Base-by-base conservation (phyloP, 306 rosid genomes). In the Bauhinia variegata region DNA sequence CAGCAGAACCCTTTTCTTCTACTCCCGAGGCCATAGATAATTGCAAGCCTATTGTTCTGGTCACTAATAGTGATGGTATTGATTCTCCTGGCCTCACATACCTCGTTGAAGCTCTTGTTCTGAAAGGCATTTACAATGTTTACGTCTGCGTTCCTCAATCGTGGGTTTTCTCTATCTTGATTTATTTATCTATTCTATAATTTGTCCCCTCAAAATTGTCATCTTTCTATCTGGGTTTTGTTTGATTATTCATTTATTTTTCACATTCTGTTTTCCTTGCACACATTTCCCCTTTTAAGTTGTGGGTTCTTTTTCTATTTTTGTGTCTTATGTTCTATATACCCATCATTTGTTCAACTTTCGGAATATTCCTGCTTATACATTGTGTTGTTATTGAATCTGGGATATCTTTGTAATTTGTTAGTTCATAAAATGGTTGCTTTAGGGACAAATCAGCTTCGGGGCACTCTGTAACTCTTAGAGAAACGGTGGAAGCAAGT, bases 141-240 rank as follows among this genome's bases (percentile, higher is more conserved):
- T 84, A 89, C 48, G 88, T 89, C 80, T 88, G 95, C 87, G 98
- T 90, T 86, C 99, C 99, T 70, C 97, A 93, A 83, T 90, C 90
- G 99, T 93, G 86, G 75, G 98, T 86, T 76, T 8, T 54, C 73
- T 44, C 47, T 36, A 46, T 11, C 2, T 42, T 32, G 28, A 9
- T 31, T 46, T 48, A 13, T 28, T 52, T 15, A 32, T 60, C 10
- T 38, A 19, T 58, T 44, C 5, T 2, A 31, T 41, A 9, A 5
- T 36, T 11, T 30, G 38, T n/a, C 19, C 41, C 1, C 46, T 8
- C 10, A 17, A 11, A 8, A 71, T 44, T 11, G 61, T 68, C 56
- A 33, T 61, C 46, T 51, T 46, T 8, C 6, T 41, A 19, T 33
- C 18, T 5, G 57, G 33, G 31, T 28, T 65, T 69, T 41, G 53